These are phyloP conservation scores for Alliaria petiolata DNA, from an alignment of 345 rosid species.

Conservation along the genomic window DNA sequence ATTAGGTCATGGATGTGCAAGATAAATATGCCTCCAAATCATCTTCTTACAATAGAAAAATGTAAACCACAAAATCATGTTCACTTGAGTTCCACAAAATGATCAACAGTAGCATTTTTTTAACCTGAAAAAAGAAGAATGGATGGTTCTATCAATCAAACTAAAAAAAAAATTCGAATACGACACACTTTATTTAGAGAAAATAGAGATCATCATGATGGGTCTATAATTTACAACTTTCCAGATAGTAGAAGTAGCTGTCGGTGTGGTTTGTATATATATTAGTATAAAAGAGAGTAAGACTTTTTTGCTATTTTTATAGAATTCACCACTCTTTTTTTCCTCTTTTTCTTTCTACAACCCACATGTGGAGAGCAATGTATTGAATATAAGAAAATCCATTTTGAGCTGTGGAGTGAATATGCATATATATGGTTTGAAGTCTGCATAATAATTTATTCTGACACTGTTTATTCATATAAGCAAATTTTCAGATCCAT, in stretches of 20 bases:
- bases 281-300: background rate
- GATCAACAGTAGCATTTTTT: background rate
- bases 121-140: background rate
- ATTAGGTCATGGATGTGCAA: too few species aligned
- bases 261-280: slow-evolving; percentile 13
- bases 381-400: background rate
- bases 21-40: too few species aligned
- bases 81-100: background rate
- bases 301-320: background rate
- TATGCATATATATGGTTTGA: background rate
- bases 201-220: slow-evolving; percentile 3
- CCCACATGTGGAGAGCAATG: slow-evolving; percentile 20
- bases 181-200: background rate
- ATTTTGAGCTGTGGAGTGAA: slow-evolving; percentile 13
- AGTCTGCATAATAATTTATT: slow-evolving; percentile 21
- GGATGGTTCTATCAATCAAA: slow-evolving; percentile 13
- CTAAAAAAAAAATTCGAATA: background rate
- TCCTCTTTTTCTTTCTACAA: background rate
- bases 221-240: slow-evolving; percentile 16
- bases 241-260: slow-evolving; percentile 20
- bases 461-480: too few species aligned
- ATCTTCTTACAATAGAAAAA: background rate
- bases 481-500: slow-evolving; percentile 5
- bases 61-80: slow-evolving; percentile 11
- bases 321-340: background rate